A percentile compares a stretch with the other conserved stretches of the same genome.
Evolutionary conservation across 768 basidiomycete species (phyloP).

Genomic region (Atractiella rhizophila): DNA sequence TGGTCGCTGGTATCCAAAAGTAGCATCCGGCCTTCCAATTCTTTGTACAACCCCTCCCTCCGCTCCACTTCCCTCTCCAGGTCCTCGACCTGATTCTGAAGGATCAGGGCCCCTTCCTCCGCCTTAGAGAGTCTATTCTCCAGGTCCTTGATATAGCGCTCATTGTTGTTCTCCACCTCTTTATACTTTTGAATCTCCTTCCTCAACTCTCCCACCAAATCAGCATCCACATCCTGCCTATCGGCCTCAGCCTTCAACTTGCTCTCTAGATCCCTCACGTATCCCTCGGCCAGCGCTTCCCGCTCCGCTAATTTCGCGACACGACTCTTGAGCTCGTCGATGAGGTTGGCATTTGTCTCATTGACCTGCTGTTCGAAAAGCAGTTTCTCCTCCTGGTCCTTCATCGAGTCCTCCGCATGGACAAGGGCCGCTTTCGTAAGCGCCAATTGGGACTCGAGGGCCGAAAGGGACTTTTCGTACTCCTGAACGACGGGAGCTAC

Average conservation of each 20-base stretch:
- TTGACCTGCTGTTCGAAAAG: conserved; percentile 40
- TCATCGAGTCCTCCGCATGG: conserved; percentile 74
- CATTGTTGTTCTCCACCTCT: conserved; percentile 44
- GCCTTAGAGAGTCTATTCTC: conserved; percentile 42
- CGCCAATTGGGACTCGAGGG: conserved; percentile 77
- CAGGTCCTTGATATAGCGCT: conserved; percentile 60
- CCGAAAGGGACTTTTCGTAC: conserved; percentile 87
- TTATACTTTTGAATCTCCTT: conserved; percentile 55
- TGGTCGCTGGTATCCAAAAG: conserved; percentile 32
- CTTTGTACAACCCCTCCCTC: conserved; percentile 44
- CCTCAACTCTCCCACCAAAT: conserved; percentile 55
- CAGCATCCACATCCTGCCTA: conserved; percentile 43
- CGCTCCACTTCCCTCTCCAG: conserved; percentile 52
- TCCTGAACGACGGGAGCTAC: conserved; percentile 96
- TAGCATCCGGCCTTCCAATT: conserved; percentile 46
- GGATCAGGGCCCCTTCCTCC: conserved; percentile 26
- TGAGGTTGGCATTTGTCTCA: conserved; percentile 53
- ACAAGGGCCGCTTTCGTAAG: conserved; percentile 61
- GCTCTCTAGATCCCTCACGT: conserved; percentile 76
- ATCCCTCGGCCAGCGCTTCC: conserved; percentile 79
- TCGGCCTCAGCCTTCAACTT: conserved; percentile 71
- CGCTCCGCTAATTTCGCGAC: conserved; percentile 62
- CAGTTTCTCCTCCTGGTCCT: conserved; percentile 69
- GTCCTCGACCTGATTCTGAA: conserved; percentile 45
- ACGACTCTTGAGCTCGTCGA: conserved; percentile 57